phyloP scores from a whole-genome alignment of 305 asterid genomes.

The Rubia balearica region DNA sequence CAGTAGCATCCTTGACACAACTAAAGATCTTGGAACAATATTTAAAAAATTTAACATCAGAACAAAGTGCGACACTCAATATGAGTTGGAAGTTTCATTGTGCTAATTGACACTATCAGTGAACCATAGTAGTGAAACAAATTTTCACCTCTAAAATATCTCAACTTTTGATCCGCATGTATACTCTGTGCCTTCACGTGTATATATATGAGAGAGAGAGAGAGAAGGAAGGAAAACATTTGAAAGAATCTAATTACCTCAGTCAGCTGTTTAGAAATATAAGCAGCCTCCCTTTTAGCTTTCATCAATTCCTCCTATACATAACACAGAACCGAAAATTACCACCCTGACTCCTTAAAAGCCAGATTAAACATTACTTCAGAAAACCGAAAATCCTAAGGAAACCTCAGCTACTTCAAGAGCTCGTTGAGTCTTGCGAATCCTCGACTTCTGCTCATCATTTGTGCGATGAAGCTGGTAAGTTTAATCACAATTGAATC shows the following conservation, averaged over 20 bases:
- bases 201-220: not conserved
- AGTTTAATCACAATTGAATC: conserved; percentile 9
- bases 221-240: not conserved
- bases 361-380: not conserved
- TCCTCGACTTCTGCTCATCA: conserved; percentile 37
- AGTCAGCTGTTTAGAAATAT: conserved; percentile 26
- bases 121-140: not conserved
- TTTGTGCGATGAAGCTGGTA: conserved; percentile 37
- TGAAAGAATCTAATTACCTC: conserved; percentile 27
- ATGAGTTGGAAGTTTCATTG: too few relatives aligned
- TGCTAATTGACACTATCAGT: not conserved
- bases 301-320: conserved; percentile 45
- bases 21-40: not conserved
- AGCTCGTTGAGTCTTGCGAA: conserved; percentile 34
- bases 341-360: conserved; percentile 3
- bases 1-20: not conserved
- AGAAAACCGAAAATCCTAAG: conserved; percentile 1
- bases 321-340: conserved; percentile 10
- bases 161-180: not conserved
- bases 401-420: conserved; percentile 45
- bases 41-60: not conserved
- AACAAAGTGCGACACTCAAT: too few relatives aligned
- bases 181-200: not conserved
- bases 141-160: not conserved
- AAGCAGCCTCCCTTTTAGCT: conserved; percentile 41